Base-by-base conservation (phyloP, 2,329 filamentous ascomycete genomes). In the Neophaeococcomyces aloes region DNA sequence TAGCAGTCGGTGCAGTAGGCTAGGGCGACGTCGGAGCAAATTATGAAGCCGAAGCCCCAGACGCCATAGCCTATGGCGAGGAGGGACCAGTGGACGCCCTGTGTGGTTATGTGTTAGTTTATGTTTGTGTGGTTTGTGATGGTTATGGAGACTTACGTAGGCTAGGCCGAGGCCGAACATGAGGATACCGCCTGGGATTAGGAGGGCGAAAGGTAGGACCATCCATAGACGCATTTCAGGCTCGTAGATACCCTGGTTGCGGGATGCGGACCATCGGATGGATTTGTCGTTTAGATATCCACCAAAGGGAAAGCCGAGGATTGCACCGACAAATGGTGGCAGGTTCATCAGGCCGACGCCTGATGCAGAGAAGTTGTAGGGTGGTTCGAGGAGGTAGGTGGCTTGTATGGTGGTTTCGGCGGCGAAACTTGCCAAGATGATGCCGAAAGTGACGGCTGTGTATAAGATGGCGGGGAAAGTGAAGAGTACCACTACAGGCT, bases 191-290 rank as follows among this genome's bases (percentile, higher is more conserved):
- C 46, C 47, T 44, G 59, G 54, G 45, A 63, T 17, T 51, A 61
- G 35, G 44, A 56, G 39, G 38, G 60, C 42, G 41, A n/a, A 62
- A 52, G 7, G 18, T 11, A 27, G 29, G 42, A 40, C 29, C 5
- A 27, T 3, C 18, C 18, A 65, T 2, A 71, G 57, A 1, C 68
- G 61, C 65, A 71, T 70, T 52, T 71, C 69, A 1, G 68, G 65
- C 54, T 71, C 69, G 36, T 67, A 68, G 47, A 67, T 63, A 23
- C 68, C 68, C 19, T 58, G 58, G 50, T 71, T 71, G 8, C 59
- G 56, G 15, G 60, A 61, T 3, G 69, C 64, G 40, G 69, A 60
- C 21, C 52, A 56, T 14, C 64, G 42, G 31, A 67, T 62, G 0
- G 56, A 55, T 56, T 57, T 58, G 31, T 69, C 66, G 0, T 57